phyloP scores from a whole-genome alignment of 179 eudicot genomes.

The Silene vulgaris region DNA sequence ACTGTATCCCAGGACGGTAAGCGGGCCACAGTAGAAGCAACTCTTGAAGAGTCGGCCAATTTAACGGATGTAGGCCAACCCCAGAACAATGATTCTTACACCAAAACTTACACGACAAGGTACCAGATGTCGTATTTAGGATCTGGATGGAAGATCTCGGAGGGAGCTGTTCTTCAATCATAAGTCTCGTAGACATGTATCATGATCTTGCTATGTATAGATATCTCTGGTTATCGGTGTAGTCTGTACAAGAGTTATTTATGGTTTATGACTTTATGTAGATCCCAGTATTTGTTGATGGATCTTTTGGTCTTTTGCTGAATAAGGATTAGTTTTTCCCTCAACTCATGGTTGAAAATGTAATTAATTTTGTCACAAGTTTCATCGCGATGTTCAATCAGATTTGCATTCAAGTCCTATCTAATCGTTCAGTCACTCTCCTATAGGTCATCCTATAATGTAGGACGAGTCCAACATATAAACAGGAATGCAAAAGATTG shows the following conservation, averaged over 20 bases:
- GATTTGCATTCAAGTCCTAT: no score
- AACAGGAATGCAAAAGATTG: no score
- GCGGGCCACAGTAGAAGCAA: constrained; percentile 81
- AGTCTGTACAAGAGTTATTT: not conserved
- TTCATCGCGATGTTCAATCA: no score
- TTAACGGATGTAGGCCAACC: constrained; percentile 61
- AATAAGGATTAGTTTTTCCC: not conserved
- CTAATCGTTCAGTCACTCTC: no score
- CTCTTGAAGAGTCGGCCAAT: constrained; percentile 76
- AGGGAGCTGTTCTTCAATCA: constrained; percentile 90
- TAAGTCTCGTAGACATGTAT: constrained; percentile 16
- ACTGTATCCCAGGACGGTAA: constrained; percentile 72
- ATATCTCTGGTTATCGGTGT: constrained; percentile 15
- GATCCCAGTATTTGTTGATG: not conserved
- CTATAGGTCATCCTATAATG: no score
- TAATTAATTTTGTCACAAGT: not conserved
- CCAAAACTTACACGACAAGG: constrained; percentile 72
- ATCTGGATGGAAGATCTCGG: constrained; percentile 85
- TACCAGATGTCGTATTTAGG: constrained; percentile 60
- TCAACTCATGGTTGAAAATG: not conserved
- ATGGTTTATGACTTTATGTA: not conserved
- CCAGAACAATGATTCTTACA: constrained; percentile 70
- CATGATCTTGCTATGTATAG: constrained; percentile 19
- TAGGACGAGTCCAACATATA: no score
- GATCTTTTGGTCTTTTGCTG: not conserved